A percentile compares a stretch with the other conserved stretches of the same genome.
phyloP scores from a whole-genome alignment of 495 filamentous ascomycete genomes.

The Bombardia bombarda region DNA sequence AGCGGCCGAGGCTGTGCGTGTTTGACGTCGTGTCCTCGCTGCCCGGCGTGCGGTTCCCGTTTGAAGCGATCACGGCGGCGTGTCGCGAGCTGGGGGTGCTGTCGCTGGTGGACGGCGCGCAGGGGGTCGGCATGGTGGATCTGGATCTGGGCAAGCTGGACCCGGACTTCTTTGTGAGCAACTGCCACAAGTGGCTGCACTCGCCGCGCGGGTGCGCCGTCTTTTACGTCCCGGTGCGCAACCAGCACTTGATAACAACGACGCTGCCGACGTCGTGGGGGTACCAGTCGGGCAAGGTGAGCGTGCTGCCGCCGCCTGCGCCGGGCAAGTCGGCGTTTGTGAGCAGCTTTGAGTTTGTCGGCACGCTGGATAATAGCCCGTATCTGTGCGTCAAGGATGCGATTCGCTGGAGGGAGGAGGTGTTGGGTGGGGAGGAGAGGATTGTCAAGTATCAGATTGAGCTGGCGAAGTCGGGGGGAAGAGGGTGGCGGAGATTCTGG shows the following conservation, averaged over 20 bases:
- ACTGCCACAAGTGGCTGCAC: slow-evolving; percentile 89
- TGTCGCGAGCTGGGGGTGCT: slow-evolving; percentile 58
- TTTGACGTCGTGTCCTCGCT: slow-evolving; percentile 71
- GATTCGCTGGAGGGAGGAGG: slow-evolving; percentile 54
- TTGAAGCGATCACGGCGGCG: slow-evolving; percentile 52
- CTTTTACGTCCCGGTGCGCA: slow-evolving; percentile 65
- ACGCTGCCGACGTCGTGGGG: slow-evolving; percentile 67
- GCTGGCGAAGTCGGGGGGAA: slow-evolving; percentile 55
- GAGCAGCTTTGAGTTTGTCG: slow-evolving; percentile 67
- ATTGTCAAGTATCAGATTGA: slow-evolving; percentile 51
- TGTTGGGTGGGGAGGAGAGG: slow-evolving; percentile 66
- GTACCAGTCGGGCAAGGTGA: slow-evolving; percentile 20
- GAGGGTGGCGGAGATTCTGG: slow-evolving; percentile 50
- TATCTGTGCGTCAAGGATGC: slow-evolving; percentile 65
- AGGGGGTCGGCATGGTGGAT: slow-evolving; percentile 69
- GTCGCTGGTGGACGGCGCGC: slow-evolving; percentile 69
- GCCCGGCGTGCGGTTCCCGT: slow-evolving; percentile 74
- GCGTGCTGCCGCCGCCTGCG: slow-evolving; percentile 43
- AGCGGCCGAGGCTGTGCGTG: slow-evolving; percentile 52
- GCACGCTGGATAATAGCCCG: slow-evolving; percentile 62
- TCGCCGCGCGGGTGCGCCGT: slow-evolving; percentile 74
- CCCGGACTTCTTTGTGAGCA: slow-evolving; percentile 77
- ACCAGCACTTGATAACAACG: slow-evolving; percentile 66
- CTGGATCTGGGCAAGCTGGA: slow-evolving; percentile 56
- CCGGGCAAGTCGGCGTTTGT: slow-evolving; percentile 50